Conservation (phyloP, 2,329 filamentous ascomycete species). For the Aspergillus carbonarius region DNA sequence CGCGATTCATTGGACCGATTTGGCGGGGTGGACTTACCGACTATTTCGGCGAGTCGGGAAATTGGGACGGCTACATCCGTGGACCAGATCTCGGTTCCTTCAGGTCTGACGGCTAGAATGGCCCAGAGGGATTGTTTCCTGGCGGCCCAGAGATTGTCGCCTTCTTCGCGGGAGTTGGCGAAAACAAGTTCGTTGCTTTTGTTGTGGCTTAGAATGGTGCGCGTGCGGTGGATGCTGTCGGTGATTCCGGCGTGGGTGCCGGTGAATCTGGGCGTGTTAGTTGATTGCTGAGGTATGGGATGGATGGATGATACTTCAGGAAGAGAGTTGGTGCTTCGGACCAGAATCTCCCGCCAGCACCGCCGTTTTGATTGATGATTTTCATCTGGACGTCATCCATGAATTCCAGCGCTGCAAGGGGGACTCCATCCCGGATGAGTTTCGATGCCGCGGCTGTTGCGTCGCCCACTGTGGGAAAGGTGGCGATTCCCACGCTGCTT, state of each 20-base stretch:
- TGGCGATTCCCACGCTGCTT: constrained; percentile 62
- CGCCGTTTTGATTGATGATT: constrained; percentile 63
- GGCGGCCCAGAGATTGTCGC: constrained; percentile 55
- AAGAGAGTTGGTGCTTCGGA: constrained; percentile 36
- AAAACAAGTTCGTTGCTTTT: constrained; percentile 47
- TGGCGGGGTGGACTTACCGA: constrained; percentile 40
- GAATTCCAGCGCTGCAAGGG: constrained; percentile 58
- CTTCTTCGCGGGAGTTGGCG: constrained; percentile 49
- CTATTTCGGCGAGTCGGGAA: constrained; percentile 58
- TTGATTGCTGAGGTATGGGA: neutral
- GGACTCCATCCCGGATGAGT: constrained; percentile 63
- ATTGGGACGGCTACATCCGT: constrained; percentile 61
- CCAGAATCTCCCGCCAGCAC: constrained; percentile 48
- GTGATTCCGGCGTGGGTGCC: constrained; percentile 65
- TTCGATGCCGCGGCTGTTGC: constrained; percentile 62
- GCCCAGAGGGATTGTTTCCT: constrained; percentile 59
- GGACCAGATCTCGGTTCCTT: constrained; percentile 56
- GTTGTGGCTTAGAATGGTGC: constrained; percentile 52
- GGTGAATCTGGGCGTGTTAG: constrained; percentile 48
- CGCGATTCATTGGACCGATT: too few relatives aligned
- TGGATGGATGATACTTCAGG: constrained; percentile 38
- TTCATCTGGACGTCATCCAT: constrained; percentile 63
- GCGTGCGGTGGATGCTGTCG: constrained; percentile 72
- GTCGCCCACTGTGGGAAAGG: constrained; percentile 55
- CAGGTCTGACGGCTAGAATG: constrained; percentile 53